phyloP scores from a whole-genome alignment of 2,329 filamentous ascomycete species.

The Colletotrichum sp. region DNA sequence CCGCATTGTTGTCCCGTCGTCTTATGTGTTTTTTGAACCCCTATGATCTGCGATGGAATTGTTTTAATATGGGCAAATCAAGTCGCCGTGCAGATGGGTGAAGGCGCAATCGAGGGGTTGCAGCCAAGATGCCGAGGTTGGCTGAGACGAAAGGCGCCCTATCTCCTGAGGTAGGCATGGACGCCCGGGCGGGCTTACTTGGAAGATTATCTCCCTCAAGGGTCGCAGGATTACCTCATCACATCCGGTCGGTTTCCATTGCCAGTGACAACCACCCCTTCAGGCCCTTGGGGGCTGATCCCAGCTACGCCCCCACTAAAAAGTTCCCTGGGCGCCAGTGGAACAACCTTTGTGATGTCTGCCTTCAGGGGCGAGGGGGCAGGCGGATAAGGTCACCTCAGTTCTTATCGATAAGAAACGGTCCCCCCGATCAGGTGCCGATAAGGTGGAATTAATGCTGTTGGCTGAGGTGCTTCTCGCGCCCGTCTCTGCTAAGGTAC shows the following conservation, averaged over 20 bases:
- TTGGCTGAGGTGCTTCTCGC: background rate
- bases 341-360: background rate
- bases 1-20: conserved; percentile 3
- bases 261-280: background rate
- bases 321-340: background rate
- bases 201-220: background rate
- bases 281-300: background rate
- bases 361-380: background rate
- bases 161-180: background rate
- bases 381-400: background rate
- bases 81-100: background rate
- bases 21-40: background rate
- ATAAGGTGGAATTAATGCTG: conserved; percentile 8
- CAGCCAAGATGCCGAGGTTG: conserved; percentile 7
- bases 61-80: background rate
- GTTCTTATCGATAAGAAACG: conserved; percentile 11
- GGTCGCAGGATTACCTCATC: background rate
- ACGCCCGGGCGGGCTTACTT: background rate
- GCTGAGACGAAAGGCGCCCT: background rate
- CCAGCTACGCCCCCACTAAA: background rate
- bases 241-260: background rate
- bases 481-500: background rate
- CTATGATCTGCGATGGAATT: background rate
- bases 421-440: conserved; percentile 19
- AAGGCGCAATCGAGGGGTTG: conserved; percentile 9